Percentiles rank a stretch among this genome's conserved stretches.
Evolutionary conservation across 2,329 filamentous ascomycete species (phyloP).

Genomic region (Claviceps maximensis): DNA sequence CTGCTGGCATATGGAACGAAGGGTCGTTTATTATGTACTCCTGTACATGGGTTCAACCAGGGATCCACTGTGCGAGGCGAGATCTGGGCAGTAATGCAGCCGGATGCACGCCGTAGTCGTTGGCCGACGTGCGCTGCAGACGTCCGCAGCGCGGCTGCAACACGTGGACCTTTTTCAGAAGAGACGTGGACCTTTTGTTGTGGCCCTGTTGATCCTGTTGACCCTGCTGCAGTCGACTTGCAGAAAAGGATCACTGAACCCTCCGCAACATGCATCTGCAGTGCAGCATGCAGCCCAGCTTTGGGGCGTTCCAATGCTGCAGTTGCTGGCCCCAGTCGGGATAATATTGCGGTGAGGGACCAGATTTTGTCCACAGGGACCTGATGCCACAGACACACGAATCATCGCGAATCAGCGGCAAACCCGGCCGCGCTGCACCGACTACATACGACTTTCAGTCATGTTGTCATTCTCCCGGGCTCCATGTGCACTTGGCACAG

Average conservation of each 20-base stretch:
- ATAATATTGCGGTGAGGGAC: conserved; percentile 1
- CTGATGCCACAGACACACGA: background rate
- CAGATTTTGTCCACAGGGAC: background rate
- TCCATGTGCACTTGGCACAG: too few species aligned
- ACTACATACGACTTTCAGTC: background rate
- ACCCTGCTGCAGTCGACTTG: background rate
- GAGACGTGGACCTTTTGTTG: conserved; percentile 1
- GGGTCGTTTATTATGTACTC: background rate
- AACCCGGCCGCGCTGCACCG: background rate
- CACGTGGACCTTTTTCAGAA: conserved; percentile 10
- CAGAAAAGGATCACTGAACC: background rate
- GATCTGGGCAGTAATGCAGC: conserved; percentile 7
- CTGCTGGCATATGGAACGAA: background rate
- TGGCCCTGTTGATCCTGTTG: background rate
- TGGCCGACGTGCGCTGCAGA: conserved; percentile 1
- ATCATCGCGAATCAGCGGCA: background rate
- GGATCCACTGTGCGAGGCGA: conserved; percentile 11
- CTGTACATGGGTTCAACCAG: conserved; percentile 9
- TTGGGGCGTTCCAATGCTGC: background rate
- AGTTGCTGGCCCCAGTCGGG: background rate
- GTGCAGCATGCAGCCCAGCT: background rate
- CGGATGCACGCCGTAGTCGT: background rate
- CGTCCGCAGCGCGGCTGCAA: conserved; percentile 7
- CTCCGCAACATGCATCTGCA: too few species aligned
- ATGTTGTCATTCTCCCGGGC: background rate